Evolutionary conservation across 306 rosid genomes (phyloP).

Genomic region (Vigna hirtella): DNA sequence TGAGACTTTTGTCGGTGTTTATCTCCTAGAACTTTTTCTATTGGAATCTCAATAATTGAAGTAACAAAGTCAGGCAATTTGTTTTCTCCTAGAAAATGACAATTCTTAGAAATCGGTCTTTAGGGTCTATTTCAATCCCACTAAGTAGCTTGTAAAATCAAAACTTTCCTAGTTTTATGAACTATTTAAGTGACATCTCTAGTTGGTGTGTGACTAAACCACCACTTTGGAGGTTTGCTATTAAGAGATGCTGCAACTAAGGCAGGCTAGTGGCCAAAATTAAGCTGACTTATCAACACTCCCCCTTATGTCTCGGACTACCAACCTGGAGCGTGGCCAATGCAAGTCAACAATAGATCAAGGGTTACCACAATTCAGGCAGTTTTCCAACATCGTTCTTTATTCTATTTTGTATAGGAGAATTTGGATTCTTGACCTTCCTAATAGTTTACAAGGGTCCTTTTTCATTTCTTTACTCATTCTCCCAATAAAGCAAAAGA

Average conservation of each 20-base stretch:
- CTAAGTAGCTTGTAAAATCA: too few relatives aligned
- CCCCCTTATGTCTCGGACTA: neutral
- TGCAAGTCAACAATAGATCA: neutral
- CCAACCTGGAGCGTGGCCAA: neutral
- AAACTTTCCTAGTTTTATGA: too few relatives aligned
- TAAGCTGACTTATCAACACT: neutral
- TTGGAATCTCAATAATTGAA: neutral
- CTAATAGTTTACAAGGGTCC: neutral
- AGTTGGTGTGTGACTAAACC: neutral
- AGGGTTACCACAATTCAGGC: neutral
- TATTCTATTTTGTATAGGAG: neutral
- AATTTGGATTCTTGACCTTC: neutral
- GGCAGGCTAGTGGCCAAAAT: neutral
- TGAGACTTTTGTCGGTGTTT: neutral
- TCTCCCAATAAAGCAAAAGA: neutral
- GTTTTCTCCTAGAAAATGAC: neutral
- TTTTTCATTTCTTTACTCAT: neutral
- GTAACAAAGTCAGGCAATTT: neutral
- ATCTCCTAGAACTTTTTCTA: neutral
- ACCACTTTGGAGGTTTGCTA: too few relatives aligned
- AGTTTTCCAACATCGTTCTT: neutral
- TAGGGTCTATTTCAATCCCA: too few relatives aligned
- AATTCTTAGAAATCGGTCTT: neutral
- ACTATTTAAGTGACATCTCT: neutral
- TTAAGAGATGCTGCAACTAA: too few relatives aligned